These are phyloP conservation scores for Heliamphora pulchella DNA, from an alignment of 179 eudicot species.

Conservation along the genomic window DNA sequence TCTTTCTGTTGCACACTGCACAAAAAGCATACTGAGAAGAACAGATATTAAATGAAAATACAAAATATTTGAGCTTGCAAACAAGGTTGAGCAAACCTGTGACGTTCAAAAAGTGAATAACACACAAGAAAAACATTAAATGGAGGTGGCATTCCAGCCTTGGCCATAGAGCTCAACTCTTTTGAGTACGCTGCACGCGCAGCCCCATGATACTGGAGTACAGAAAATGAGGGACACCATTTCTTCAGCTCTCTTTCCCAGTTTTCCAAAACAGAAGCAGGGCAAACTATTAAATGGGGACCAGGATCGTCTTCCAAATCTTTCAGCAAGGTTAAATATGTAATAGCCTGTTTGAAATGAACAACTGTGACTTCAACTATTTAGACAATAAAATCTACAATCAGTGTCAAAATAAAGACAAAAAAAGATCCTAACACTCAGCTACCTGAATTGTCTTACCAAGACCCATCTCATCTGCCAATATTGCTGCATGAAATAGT, in stretches of 20 bases:
- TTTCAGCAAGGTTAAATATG: conserved; percentile 75
- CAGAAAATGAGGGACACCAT: conserved; percentile 91
- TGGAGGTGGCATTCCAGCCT: conserved; percentile 73
- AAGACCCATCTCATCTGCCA: conserved; percentile 99
- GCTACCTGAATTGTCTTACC: conserved; percentile 94
- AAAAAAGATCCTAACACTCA: conserved; percentile 8
- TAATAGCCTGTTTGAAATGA: conserved; percentile 63
- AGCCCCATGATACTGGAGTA: conserved; percentile 85
- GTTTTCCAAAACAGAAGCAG: conserved; percentile 95
- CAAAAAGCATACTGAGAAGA: conserved; percentile 23
- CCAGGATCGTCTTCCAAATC: conserved; percentile 90
- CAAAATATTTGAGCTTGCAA: conserved; percentile 8
- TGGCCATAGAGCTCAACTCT: conserved; percentile 63
- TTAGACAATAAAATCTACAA: conserved; percentile 11
- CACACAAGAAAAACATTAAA: conserved; percentile 93
- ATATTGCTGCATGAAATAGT: conserved; percentile 61
- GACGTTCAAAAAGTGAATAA: conserved; percentile 92
- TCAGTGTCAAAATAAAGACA: neutral
- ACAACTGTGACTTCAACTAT: neutral
- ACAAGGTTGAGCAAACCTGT: conserved; percentile 50
- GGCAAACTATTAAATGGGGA: conserved; percentile 92
- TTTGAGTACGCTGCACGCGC: conserved; percentile 67
- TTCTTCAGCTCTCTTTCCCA: conserved; percentile 95
- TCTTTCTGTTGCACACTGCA: conserved; percentile 96
- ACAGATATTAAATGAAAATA: conserved; percentile 6